Conservation (phyloP, 2,329 filamentous ascomycete genomes). For the Ceratocystis albifundus region DNA sequence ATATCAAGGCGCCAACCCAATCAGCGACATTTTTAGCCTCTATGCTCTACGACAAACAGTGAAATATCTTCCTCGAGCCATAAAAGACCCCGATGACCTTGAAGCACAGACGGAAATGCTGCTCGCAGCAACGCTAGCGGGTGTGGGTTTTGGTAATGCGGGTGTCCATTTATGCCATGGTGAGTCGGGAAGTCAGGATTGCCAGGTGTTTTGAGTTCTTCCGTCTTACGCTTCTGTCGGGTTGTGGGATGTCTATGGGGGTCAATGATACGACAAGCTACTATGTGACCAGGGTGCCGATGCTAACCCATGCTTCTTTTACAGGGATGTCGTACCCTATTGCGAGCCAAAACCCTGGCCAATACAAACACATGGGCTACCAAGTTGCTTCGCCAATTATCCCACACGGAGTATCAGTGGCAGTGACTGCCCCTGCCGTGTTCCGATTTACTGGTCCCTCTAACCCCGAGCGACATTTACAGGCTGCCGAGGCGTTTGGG, state of each 20-base stretch:
- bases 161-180: constrained; percentile 71
- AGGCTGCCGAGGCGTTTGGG: constrained; percentile 80
- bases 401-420: constrained; percentile 90
- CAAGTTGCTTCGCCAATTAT: constrained; percentile 66
- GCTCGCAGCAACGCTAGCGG: constrained; percentile 82
- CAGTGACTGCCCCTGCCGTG: constrained; percentile 83
- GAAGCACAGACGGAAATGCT: constrained; percentile 96
- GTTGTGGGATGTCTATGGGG: neutral
- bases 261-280: neutral
- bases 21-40: constrained; percentile 92
- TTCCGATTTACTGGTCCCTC: constrained; percentile 87
- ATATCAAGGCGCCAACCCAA: constrained; percentile 95
- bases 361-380: constrained; percentile 84
- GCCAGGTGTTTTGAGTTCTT: neutral
- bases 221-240: neutral
- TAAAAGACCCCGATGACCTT: constrained; percentile 75
- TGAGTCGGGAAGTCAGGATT: constrained; percentile 31
- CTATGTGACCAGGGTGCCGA: neutral
- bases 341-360: constrained; percentile 74
- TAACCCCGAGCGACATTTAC: constrained; percentile 83
- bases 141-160: constrained; percentile 94
- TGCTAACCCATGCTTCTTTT: neutral
- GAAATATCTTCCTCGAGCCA: constrained; percentile 82
- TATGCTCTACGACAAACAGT: constrained; percentile 72
- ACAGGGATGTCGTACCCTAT: constrained; percentile 93